phyloP scores from a whole-genome alignment of 805 yeast species.

The Candida pseudoglaebosa region DNA sequence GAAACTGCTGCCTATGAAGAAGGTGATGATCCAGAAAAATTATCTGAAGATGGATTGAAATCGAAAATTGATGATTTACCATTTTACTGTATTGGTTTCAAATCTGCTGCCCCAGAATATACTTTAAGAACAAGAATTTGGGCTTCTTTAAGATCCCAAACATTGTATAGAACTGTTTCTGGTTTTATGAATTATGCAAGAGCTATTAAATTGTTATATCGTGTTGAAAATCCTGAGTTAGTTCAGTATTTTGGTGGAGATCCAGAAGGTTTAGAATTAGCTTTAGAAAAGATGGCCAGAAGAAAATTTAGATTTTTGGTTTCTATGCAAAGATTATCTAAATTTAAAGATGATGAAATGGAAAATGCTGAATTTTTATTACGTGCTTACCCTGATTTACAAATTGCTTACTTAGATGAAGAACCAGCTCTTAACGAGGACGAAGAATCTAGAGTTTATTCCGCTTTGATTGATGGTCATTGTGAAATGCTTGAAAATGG shows the following conservation, averaged over 20 bases:
- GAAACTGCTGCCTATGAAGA: conserved; percentile 54
- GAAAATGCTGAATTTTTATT: conserved; percentile 57
- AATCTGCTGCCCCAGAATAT: conserved; percentile 46
- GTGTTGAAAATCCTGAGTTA: conserved; percentile 43
- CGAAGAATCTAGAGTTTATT: conserved; percentile 47
- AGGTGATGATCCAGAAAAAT: conserved; percentile 37
- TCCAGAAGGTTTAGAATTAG: conserved; percentile 93
- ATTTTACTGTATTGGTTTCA: conserved; percentile 45
- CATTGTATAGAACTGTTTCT: conserved; percentile 43
- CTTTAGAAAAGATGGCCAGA: conserved; percentile 72
- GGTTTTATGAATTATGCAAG: conserved; percentile 47
- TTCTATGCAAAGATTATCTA: conserved; percentile 58
- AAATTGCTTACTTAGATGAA: conserved; percentile 58
- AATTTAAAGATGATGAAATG: conserved; percentile 52
- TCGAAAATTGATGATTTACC: conserved; percentile 40
- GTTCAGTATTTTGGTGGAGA: conserved; percentile 98
- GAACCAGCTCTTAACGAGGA: conserved; percentile 40
- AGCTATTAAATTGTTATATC: conserved; percentile 41
- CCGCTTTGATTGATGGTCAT: conserved; percentile 68
- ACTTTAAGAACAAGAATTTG: conserved; percentile 45
- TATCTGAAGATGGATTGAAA: conserved; percentile 30
- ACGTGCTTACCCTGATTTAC: conserved; percentile 65
- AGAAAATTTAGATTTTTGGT: conserved; percentile 62
- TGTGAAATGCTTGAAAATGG: conserved; percentile 61
- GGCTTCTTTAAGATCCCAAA: conserved; percentile 46